Evolutionary conservation across 148 eudicot genomes (phyloP), one percentile per base, ranked within the genome.

Genomic region (Rhododendron williamsianum): DNA sequence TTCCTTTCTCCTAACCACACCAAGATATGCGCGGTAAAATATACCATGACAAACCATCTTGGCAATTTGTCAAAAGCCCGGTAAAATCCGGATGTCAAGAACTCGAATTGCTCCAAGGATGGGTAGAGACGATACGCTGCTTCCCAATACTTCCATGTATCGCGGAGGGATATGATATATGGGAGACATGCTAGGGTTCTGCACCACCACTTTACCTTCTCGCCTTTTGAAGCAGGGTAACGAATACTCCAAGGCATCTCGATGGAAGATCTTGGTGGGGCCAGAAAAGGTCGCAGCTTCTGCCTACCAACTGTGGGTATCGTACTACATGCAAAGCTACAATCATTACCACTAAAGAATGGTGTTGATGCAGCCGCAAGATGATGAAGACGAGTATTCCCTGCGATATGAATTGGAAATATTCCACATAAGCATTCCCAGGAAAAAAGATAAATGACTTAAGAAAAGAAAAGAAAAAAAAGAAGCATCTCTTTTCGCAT

Each of bases 151-250:
- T 92, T 93, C 98, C 98, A 94, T 54, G 95, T 92, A 89, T 95
- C 98, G 15, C 94, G 98, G 10, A 95, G 85, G 25, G 96, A 97
- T 93, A 94, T 92, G 30, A 96, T 76, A 73, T 96, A 96, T 0
- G 99, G 97, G 82, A 96, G 86, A 88, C 95, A 92, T 9, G 99
- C 94, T 49, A 96, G 78, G 36, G 90, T 91, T 88, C 99, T 91
- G 98, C 98, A 96, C 91, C 90, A 96, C 99, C 99, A 96, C 85
- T 74, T 84, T 21, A 98, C 97, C 88, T 93, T 95, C 67, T 87
- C 87, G 21, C 86, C 91, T 96, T 95, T 96, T 33, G 76, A 71
- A 71, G 90, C 83, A n/a, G 98, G 98, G 81, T 25, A 96, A 23
- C 94, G 86, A 77, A 67, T 94, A 80, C 94, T 91, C 82, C 63